Evolutionary conservation across 768 basidiomycete genomes (phyloP), one percentile per base, ranked within the genome.

Genomic region (Rhodotorula kratochvilovae): DNA sequence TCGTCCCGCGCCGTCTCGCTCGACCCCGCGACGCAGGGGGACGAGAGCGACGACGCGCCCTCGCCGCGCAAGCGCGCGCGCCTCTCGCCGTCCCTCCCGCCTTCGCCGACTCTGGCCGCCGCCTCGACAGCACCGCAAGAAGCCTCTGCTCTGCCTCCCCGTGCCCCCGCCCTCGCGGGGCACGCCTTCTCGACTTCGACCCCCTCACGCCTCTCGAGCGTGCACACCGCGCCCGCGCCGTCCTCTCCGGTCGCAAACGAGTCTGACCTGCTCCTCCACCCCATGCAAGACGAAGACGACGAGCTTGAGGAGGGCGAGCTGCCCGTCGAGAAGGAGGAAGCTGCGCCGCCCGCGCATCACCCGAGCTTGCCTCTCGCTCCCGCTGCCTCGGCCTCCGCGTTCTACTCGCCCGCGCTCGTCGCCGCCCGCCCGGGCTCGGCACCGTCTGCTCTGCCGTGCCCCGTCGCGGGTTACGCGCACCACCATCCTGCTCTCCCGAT

Each of bases 291-390:
- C 19, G 35, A 50, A 7, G 65, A 31, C 10, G 62, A 63, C 31
- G 66, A 67, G 15, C 48, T 58, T 13, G 70, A 71, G 33, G 70
- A 71, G 39, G 70, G 70, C 45, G 66, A 71, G 51, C 19, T 66
- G 33, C 23, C 25, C 39, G 13, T 23, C 58, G 46, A 60, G 2
- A 19, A 35, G 53, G 46, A 60, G 2, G 19, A 21, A 54, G 53
- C 39, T 39, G 39, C 39, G 39, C 39, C 8, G 39, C 39, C 6
- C 39, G 39, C 39, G 39, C 13, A n/a, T n/a, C n/a, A 39, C 39
- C 13, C 53, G 31, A 16, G 21, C 15, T 31, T 27, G 13, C 12
- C 53, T 54, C 29, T 13, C n/a, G 29, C 53, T 57, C 27, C 29
- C 33, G 36, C 48, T 42, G 17, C 31, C 23, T 39, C 45, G 31